Percentiles rank a stretch among this genome's conserved stretches.
phyloP scores from a whole-genome alignment of 2,329 filamentous ascomycete species.

The Botrytis elliptica region DNA sequence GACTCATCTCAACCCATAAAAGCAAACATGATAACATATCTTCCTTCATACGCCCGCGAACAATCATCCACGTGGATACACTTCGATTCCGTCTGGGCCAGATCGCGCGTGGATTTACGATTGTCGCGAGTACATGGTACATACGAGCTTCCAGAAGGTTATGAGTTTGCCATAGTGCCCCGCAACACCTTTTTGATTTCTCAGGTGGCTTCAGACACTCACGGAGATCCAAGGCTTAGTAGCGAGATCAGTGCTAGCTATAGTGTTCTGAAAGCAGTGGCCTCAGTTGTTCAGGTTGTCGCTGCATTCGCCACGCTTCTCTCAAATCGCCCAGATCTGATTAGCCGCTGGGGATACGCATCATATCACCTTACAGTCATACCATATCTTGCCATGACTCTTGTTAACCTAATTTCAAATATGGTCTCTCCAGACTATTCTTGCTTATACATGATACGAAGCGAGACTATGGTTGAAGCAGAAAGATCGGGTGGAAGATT shows the following conservation, averaged over 20 bases:
- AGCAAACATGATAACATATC: constrained; percentile 11
- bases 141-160: constrained; percentile 2
- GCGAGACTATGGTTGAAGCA: constrained; percentile 21
- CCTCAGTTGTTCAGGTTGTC: constrained; percentile 31
- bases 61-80: not conserved
- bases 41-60: constrained; percentile 9
- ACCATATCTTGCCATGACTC: constrained; percentile 39
- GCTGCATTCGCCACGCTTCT: constrained; percentile 33
- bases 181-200: constrained; percentile 1
- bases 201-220: not conserved
- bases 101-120: not conserved
- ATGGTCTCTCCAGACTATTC: constrained; percentile 36
- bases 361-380: constrained; percentile 37
- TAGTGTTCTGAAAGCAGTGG: constrained; percentile 20
- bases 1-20: not conserved
- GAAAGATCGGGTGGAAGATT: constrained; percentile 11
- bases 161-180: constrained; percentile 7
- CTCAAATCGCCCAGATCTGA: constrained; percentile 32
- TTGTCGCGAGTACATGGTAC: not conserved
- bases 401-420: constrained; percentile 36
- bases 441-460: constrained; percentile 34
- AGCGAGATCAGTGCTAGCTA: constrained; percentile 7
- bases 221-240: not conserved
- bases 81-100: not conserved
- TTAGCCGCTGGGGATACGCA: constrained; percentile 37